These are phyloP conservation scores for Phytophthora lateralis DNA, from an alignment of 352 stramenopile species.

Conservation along the genomic window DNA sequence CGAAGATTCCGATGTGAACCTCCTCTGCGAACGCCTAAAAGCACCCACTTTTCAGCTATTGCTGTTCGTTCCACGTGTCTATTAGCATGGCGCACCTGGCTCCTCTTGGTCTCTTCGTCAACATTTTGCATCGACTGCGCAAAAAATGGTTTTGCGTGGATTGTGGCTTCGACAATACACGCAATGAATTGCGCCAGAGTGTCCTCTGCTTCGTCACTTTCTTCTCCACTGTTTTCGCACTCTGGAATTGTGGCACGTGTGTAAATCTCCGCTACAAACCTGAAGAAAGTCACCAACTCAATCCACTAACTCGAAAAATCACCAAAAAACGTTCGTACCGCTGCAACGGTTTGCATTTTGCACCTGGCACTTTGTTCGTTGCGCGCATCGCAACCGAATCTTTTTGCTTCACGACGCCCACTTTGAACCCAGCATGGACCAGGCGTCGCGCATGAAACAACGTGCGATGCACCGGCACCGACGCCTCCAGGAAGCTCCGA, in stretches of 20 bases:
- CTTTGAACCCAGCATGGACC: constrained; percentile 52
- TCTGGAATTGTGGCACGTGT: constrained; percentile 51
- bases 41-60: not conserved
- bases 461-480: constrained; percentile 51
- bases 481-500: constrained; percentile 51
- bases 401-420: constrained; percentile 74
- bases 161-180: constrained; percentile 44
- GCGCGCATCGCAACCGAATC: constrained; percentile 44
- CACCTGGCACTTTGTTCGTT: constrained; percentile 5
- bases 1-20: constrained; percentile 39
- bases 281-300: constrained; percentile 5
- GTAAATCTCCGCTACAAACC: constrained; percentile 50
- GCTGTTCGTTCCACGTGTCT: too few species aligned
- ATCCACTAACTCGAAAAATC: not conserved
- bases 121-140: constrained; percentile 37
- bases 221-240: constrained; percentile 14
- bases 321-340: constrained; percentile 20
- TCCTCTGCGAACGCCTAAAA: constrained; percentile 29
- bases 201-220: constrained; percentile 7
- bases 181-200: constrained; percentile 36
- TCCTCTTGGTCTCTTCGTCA: constrained; percentile 25
- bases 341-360: constrained; percentile 37
- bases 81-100: constrained; percentile 15
- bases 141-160: constrained; percentile 46
- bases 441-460: constrained; percentile 48